Evolutionary conservation across 176 grass and related monocot genomes (phyloP), one percentile per base, ranked within the genome.

Genomic region (Cocos nucifera): DNA sequence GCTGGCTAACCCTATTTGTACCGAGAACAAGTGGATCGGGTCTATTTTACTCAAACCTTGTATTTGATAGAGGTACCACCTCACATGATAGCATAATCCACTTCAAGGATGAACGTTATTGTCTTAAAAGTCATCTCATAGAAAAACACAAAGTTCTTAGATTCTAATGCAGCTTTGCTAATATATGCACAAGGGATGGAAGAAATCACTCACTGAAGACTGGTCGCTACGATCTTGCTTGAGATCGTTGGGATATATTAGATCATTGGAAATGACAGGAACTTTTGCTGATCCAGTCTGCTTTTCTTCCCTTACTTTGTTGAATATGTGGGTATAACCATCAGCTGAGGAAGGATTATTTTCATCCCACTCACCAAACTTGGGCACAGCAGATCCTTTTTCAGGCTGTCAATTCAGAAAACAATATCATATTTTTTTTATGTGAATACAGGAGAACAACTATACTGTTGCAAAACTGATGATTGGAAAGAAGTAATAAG

Each of bases 291-390:
- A 15, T 56, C 83, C 84, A 21, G 51, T 79, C 63, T 90, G 74
- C 75, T 88, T 97, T 78, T 92, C 87, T 75, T 88, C 81, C 66
- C 87, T 80, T 64, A 88, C 92, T 78, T 88, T 80, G 62, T 97
- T 77, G 73, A 97, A 97, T 67, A 91, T 97, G 65, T 75, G 75
- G n/a, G 92, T 97, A 74, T 84, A 97, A 22, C 87, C 83, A 52
- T 91, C 92, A 52, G 87, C 92, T 70, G 92, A 85, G 21, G 87
- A 75, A 64, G 92, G 92, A 82, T 97, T 82, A 15, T 23, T 73
- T 20, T 86, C 79, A 70, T 97, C 92, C 92, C 92, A 97, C 55
- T 88, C 87, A 50, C 92, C 92, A 65, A 97, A 97, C 75, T 82
- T 91, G 6, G 92, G 92, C 57, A 97, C 81, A 62, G 83, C 81